These are phyloP conservation scores for Pyrrhoderma lamaoense DNA, from an alignment of 1,284 basidiomycete genomes.

Conservation along the genomic window DNA sequence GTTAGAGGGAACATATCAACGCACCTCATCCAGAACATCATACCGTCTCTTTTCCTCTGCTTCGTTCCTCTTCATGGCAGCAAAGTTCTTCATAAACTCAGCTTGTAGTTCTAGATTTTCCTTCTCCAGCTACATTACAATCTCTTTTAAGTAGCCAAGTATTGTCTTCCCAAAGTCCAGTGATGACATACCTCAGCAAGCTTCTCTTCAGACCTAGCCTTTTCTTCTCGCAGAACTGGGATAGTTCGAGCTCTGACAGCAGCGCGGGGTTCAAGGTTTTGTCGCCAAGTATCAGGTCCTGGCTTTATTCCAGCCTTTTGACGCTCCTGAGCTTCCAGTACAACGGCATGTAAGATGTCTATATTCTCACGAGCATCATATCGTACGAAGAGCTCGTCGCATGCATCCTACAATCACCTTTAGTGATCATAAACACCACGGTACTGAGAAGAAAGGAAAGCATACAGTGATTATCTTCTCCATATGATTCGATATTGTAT, in stretches of 20 bases:
- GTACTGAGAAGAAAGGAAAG: constrained; percentile 10
- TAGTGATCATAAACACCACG: too few species aligned
- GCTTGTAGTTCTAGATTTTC: constrained; percentile 43
- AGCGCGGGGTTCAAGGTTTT: constrained; percentile 48
- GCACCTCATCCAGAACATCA: constrained; percentile 48
- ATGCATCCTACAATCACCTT: constrained; percentile 31
- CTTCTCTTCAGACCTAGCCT: constrained; percentile 41
- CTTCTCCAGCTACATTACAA: constrained; percentile 40
- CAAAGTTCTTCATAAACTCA: constrained; percentile 42
- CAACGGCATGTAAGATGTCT: constrained; percentile 59
- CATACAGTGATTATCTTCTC: constrained; percentile 56
- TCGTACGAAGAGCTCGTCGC: constrained; percentile 53
- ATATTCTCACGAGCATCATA: constrained; percentile 60
- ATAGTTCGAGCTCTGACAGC: constrained; percentile 57
- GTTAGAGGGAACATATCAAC: constrained; percentile 19
- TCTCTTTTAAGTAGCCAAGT: not conserved
- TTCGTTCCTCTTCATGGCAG: constrained; percentile 40
- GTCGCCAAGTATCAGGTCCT: constrained; percentile 53
- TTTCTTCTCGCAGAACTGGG: constrained; percentile 49
- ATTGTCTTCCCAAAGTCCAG: too few species aligned
- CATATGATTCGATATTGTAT: constrained; percentile 60
- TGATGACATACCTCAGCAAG: constrained; percentile 39
- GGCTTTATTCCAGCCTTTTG: constrained; percentile 39
- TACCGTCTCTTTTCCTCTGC: constrained; percentile 39
- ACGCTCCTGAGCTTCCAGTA: constrained; percentile 61